These are phyloP conservation scores for Ophiostoma montium DNA, from an alignment of 2,329 filamentous ascomycete genomes.

Conservation along the genomic window DNA sequence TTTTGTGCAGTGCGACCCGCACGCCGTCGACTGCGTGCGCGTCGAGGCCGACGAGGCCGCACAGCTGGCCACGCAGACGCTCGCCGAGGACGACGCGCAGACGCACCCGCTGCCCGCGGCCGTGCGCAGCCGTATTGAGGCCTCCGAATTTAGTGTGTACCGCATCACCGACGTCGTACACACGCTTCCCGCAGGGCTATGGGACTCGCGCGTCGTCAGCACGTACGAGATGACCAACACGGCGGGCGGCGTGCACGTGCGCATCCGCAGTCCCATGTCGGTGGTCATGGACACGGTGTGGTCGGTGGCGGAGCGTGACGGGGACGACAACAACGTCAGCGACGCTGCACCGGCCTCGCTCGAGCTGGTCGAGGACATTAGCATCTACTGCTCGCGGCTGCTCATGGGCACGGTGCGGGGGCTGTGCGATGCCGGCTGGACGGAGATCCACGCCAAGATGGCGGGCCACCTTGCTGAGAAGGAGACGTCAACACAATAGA, in stretches of 20 bases:
- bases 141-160: conserved; percentile 24
- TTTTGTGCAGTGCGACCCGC: conserved; percentile 38
- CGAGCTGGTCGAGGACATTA: conserved; percentile 34
- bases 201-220: conserved; percentile 39
- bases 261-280: conserved; percentile 35
- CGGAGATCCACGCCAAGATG: conserved; percentile 36
- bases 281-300: conserved; percentile 40
- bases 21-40: conserved; percentile 29
- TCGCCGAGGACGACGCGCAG: conserved; percentile 13
- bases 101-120: conserved; percentile 9
- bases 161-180: conserved; percentile 36
- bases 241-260: conserved; percentile 32
- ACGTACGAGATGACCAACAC: conserved; percentile 38
- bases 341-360: conserved; percentile 15
- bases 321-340: background rate
- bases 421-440: conserved; percentile 37
- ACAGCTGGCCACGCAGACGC: conserved; percentile 19
- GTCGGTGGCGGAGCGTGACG: conserved; percentile 22
- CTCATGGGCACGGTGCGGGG: conserved; percentile 34
- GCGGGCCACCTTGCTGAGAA: conserved; percentile 22
- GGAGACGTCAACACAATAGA: background rate
- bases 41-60: conserved; percentile 18
- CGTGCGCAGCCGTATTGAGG: conserved; percentile 7
- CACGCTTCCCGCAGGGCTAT: conserved; percentile 38
- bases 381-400: conserved; percentile 36